Base-by-base conservation (phyloP, 2,329 filamentous ascomycete species). In the Alternaria gansuensis region DNA sequence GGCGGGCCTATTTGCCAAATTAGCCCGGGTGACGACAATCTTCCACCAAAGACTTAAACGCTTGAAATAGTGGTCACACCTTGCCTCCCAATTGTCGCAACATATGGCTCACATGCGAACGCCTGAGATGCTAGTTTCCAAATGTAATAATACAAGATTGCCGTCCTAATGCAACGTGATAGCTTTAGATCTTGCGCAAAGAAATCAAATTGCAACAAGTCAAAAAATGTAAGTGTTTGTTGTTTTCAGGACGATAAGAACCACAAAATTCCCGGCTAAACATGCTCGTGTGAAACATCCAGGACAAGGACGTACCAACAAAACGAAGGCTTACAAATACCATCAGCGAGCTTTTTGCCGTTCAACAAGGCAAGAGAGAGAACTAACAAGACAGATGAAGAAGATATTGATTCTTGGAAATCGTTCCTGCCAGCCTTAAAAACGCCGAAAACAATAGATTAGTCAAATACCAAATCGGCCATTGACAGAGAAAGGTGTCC, bases 1-100 rank as follows among this genome's bases (percentile, higher is more conserved):
- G 54, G 43, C 71, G 66, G 70, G 54, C 67, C 71, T 69, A 62
- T 51, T 60, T 51, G 57, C 66, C 65, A 73, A 48, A 75, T 73
- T 66, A 72, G 62, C 54, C 60, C 53, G 54, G 59, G 36, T 24
- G 17, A 37, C 31, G 10, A 28, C 36, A 39, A 51, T 59, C 51
- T 54, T 37, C 56, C 56, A 59, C 56, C 53, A 46, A 58, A 39
- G 31, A 55, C 13, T 34, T 14, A 23, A 17, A 28, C 31, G 13
- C 39, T 34, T 31, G 21, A n/a, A 14, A 40, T 14, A 21, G 7
- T 48, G 49, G 33, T 21, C 14, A 23, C 21, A 17, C 17, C 33
- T 17, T 36, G 14, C 44, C 17, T 33, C n/a, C 9, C 7, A 31
- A 11, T 24, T 37, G 6, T 23, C 36, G 23, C 8, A 29, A 48